Evolutionary conservation across 106 monocot species (phyloP).

Genomic region (Acorus calamus): DNA sequence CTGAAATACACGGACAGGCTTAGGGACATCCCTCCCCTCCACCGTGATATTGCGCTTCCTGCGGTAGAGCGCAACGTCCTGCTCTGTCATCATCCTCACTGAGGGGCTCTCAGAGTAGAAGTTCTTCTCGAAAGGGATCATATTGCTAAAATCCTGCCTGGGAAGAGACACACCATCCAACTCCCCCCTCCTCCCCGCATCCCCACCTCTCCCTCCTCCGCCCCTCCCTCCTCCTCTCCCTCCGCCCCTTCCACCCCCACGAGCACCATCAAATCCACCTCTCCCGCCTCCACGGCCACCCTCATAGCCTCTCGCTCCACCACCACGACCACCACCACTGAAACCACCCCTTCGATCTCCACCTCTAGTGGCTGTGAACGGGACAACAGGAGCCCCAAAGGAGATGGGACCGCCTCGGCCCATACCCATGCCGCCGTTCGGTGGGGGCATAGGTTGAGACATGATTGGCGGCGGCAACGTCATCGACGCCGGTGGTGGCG

Average conservation of each 20-base stretch:
- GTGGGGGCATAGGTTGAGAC: conserved; percentile 1
- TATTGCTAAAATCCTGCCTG: conserved; percentile 64
- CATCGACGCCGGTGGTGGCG: conserved; percentile 1
- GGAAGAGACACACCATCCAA: conserved; percentile 54
- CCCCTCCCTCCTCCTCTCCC: background rate
- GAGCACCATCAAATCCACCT: conserved; percentile 8
- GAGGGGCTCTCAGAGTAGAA: conserved; percentile 71
- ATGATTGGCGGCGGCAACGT: conserved; percentile 8
- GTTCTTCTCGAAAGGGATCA: conserved; percentile 78
- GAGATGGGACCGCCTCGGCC: background rate
- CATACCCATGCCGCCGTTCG: background rate
- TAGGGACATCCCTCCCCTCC: conserved; percentile 83
- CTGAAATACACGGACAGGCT: conserved; percentile 56
- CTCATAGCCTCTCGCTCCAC: conserved; percentile 7
- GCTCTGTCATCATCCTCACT: conserved; percentile 69
- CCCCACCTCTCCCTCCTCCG: conserved; percentile 14
- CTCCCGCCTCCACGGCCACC: background rate
- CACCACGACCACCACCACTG: background rate
- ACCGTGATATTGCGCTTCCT: conserved; percentile 55
- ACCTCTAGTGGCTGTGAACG: background rate
- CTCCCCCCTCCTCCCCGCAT: conserved; percentile 34
- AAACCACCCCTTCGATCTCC: conserved; percentile 6
- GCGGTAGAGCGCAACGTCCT: conserved; percentile 52
- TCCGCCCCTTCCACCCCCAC: background rate
- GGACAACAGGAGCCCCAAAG: background rate